Base-by-base conservation (phyloP, 306 rosid species). In the Erythrophleum fordii region DNA sequence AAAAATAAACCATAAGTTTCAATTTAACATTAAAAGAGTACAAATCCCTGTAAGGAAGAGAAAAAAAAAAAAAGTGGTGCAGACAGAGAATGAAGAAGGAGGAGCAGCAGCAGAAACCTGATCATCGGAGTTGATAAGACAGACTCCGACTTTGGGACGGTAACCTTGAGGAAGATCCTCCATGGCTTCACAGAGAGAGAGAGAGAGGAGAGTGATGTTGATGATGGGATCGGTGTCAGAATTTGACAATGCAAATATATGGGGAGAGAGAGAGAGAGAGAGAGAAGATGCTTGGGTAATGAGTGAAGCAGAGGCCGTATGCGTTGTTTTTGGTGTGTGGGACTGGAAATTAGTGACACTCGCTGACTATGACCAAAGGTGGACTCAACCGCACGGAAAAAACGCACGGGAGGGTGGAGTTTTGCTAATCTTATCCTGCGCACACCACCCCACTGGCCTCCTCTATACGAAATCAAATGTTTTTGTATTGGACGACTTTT, bases 121-220 rank as follows among this genome's bases (percentile, higher is more conserved):
- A 81, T 89, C 84, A 56, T 93, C 89, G 3, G 89, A 88, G 84
- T 93, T 95, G 86, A 93, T 87, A 86, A 95, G 93, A 85, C 99
- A 95, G 80, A 95, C 95, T 55, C 99, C 99, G 44, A 95, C 96
- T 94, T 95, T 95, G 56, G 99, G 99, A 72, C 98, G 98, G 72
- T 95, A 95, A 69, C 99, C 99, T 77, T 87, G 83, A 10, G 99
- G 99, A 37, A 95, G 92, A 89, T 72, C 89, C 68, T 93, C 98
- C 99, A 93, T 94, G 80, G 82, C 71, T 18, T 18, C 5, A 2
- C 12, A n/a, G n/a, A 64, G 70, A 34, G 48, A 37, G 29, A n/a
- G 49, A 7, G 48, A 28, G 66, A 51, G 64, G 49, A 7, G 44
- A 31, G 77, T 14, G 42, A 8, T 7, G 70, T 8, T 11, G 64